Evolutionary conservation across 139 green algal genomes (phyloP), one percentile per base, ranked within the genome.

Genomic region (Micractinium sp.): DNA sequence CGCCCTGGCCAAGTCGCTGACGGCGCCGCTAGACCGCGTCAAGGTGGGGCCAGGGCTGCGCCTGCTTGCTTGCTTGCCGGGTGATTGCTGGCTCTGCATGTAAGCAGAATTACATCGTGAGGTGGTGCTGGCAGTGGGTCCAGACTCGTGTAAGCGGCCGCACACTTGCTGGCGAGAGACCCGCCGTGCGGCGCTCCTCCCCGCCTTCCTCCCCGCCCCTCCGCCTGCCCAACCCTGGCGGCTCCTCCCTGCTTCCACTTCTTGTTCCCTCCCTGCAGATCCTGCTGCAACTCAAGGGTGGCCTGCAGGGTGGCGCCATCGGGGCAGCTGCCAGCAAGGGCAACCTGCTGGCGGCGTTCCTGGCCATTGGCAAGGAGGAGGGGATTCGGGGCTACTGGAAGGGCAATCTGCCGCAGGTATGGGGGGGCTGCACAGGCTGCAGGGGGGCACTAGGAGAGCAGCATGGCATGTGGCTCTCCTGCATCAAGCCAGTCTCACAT

Each of bases 321-420:
- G 88, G 75, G 4, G 86, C 90, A 13, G 96, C 96, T 20, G 95
- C 95, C 5, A 47, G 13, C 41, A 79, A 81, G 16, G 94, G 94
- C 61, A 90, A 90, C 61, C 79, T 97, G 16, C 76, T 96, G 7
- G 35, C 90, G 31, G 92, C 96, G 0, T 92, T 98, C 31, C 66
- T 95, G n/a, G 93, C 92, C 13, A 97, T 98, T 53, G 94, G 93
- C 23, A 91, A 93, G 22, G 83, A 95, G 82, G 96, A 98, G 85
- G 96, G 96, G n/a, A 25, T 98, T 29, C 39, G 82, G 23, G 94
- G 93, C 67, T 98, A 97, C 92, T 98, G 96, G 96, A 97, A 97
- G 89, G 95, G 95, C 71, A 98, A 98, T 84, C 33, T 97, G 41
- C 94, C 96, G 18, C 91, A 95, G 94, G 92, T 96, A 38, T 29